Base-by-base conservation (phyloP, 176 grass and related monocot genomes). In the Oryza glaberrima region DNA sequence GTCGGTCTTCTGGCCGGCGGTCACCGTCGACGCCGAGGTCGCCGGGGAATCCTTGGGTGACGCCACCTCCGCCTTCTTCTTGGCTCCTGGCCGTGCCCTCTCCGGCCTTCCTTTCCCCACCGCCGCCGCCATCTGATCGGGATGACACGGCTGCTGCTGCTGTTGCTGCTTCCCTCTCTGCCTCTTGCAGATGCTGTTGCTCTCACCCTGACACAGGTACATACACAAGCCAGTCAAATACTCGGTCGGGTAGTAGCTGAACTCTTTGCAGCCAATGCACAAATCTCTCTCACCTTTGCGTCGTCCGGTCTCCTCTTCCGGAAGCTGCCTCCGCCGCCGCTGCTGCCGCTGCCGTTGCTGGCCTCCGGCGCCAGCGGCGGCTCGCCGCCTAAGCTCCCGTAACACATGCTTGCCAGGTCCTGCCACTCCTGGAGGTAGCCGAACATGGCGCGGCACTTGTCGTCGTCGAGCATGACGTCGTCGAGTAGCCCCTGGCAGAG, bases 291-390 rank as follows among this genome's bases (percentile, higher is more conserved):
- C 81, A 96, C 91, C 96, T 94, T 95, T 72, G 85, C 65, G 14
- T 85, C 88, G 11, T 86, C 89, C 9, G 67, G 70, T 65, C 78
- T 94, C 78, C 94, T 96, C 87, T 94, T 99, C 79, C 71, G 88
- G 5, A 48, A 76, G 1, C 81, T 48, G 43, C 30, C 30, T 3
- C 30, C 30, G 67, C 66, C 84, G 36, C 22, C 56, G 15, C 65
- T 78, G 60, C 67, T 56, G 43, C 65, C 82, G 28, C 67, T 69
- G 9, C 88, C 74, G 36, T 65, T 75, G 63, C 58, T 85, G 30
- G 75, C 54, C 69, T 73, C 65, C 36, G 54, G 74, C 15, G 46
- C 48, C 32, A 25, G 26, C 23, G 58, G 81, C 7, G 82, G 14
- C 56, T 45, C 85, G 26, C 51, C 85, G 26, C 61, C 83, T 15